phyloP scores from a whole-genome alignment of 2,329 filamentous ascomycete genomes.

The Calonectria pseudoreteaudii region DNA sequence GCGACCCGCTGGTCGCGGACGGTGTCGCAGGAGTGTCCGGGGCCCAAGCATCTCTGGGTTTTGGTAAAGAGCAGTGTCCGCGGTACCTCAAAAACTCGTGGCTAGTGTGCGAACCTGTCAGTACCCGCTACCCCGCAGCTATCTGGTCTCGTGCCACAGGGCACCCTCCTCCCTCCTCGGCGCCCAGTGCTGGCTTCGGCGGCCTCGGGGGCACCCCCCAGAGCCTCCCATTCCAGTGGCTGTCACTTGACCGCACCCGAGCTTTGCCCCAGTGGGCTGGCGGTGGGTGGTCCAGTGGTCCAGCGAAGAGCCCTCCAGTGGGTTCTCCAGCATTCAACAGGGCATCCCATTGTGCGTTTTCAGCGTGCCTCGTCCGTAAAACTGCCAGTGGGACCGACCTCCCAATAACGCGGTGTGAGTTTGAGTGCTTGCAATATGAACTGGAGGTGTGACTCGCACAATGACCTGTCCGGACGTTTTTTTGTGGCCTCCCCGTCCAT shows the following conservation, averaged over 20 bases:
- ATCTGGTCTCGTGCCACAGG: conserved; percentile 30
- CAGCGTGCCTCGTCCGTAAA: not conserved
- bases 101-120: conserved; percentile 17
- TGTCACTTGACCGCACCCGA: conserved; percentile 42
- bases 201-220: conserved; percentile 35
- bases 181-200: conserved; percentile 39
- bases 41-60: conserved; percentile 31
- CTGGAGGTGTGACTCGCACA: conserved; percentile 5
- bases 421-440: not conserved
- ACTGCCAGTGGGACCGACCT: conserved; percentile 5
- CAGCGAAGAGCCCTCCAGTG: conserved; percentile 16
- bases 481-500: not conserved
- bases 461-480: conserved; percentile 1
- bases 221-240: conserved; percentile 34
- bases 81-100: conserved; percentile 33
- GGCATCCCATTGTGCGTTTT: conserved; percentile 21
- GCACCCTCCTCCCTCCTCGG: conserved; percentile 24
- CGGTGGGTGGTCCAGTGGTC: conserved; percentile 3
- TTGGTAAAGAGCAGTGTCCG: conserved; percentile 34
- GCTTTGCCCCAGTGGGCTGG: conserved; percentile 24
- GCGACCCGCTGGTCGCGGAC: conserved; percentile 21
- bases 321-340: conserved; percentile 18
- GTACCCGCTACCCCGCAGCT: conserved; percentile 39
- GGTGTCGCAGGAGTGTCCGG: conserved; percentile 32
- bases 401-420: conserved; percentile 15